A percentile compares a stretch with the other conserved stretches of the same genome.
Evolutionary conservation across 2,329 filamentous ascomycete species (phyloP).

Genomic region (Paecilomyces niveus): DNA sequence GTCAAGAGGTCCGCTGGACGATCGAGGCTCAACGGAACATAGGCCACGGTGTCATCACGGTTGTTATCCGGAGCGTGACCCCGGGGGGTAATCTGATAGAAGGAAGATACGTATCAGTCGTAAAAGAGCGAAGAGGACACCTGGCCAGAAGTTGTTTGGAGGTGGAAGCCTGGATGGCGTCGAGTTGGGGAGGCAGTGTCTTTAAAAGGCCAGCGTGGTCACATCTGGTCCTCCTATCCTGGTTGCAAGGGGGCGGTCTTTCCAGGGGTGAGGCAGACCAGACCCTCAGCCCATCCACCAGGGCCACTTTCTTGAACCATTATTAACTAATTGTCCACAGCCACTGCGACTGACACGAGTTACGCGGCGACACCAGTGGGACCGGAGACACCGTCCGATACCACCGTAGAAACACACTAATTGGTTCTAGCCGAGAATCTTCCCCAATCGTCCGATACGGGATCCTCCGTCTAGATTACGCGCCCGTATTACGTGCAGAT

Average conservation of each 20-base stretch:
- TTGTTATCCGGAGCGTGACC: slow-evolving; percentile 18
- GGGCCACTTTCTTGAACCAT: no score
- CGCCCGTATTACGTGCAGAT: no score
- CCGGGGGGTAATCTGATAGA: slow-evolving; percentile 7
- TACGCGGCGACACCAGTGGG: no score
- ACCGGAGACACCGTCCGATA: background rate
- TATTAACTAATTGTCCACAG: background rate
- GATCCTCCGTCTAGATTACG: no score
- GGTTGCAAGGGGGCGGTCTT: background rate
- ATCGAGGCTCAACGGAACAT: slow-evolving; percentile 8
- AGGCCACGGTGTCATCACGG: slow-evolving; percentile 33
- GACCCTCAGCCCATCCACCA: no score
- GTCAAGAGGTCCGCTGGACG: slow-evolving; percentile 2
- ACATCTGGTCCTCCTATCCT: slow-evolving; percentile 8
- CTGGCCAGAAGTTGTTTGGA: slow-evolving; percentile 17
- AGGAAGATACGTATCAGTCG: slow-evolving; percentile 4
- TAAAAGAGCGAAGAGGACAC: slow-evolving; percentile 23
- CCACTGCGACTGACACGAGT: background rate
- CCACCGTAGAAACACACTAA: background rate
- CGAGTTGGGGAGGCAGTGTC: slow-evolving; percentile 14
- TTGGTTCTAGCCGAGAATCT: no score
- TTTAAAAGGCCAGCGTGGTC: slow-evolving; percentile 39
- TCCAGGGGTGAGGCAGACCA: no score
- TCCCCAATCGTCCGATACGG: no score
- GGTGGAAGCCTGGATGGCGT: slow-evolving; percentile 7